A percentile compares a stretch with the other conserved stretches of the same genome.
Evolutionary conservation across 495 filamentous ascomycete genomes (phyloP).

Genomic region (Parathielavia appendiculata): DNA sequence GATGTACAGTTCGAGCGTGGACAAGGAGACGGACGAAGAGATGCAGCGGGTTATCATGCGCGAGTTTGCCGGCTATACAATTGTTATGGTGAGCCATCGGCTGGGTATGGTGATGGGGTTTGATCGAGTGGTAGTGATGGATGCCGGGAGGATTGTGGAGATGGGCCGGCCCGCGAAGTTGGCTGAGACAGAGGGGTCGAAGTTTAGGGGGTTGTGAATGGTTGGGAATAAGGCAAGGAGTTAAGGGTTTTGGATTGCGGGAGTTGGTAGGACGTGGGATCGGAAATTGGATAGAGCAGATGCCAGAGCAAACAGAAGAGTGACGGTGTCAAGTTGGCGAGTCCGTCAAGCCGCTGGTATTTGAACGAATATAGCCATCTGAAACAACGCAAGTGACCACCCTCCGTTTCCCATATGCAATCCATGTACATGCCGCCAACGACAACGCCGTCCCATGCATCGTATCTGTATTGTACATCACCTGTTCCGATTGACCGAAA

Average conservation of each 20-base stretch:
- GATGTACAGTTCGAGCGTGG: constrained; percentile 44
- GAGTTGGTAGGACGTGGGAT: too few species aligned
- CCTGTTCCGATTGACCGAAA: constrained; percentile 71
- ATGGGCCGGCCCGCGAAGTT: constrained; percentile 34
- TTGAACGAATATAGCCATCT: too few species aligned
- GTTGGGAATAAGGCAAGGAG: constrained; percentile 13
- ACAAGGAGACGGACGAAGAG: constrained; percentile 39
- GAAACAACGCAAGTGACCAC: too few species aligned
- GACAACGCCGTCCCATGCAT: constrained; percentile 18
- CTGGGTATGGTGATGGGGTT: constrained; percentile 45
- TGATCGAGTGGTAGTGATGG: constrained; percentile 46
- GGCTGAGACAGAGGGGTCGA: constrained; percentile 25
- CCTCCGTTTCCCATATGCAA: neutral
- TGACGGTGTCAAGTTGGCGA: too few species aligned
- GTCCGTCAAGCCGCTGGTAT: too few species aligned
- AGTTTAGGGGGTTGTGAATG: constrained; percentile 36
- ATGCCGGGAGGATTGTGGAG: constrained; percentile 40
- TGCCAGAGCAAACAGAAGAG: too few species aligned
- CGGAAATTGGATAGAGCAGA: too few species aligned
- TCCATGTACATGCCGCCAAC: neutral
- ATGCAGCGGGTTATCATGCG: constrained; percentile 42
- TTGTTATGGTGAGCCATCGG: constrained; percentile 46
- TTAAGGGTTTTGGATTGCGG: too few species aligned
- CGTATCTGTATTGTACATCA: constrained; percentile 14
- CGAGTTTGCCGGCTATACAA: constrained; percentile 44